These are phyloP conservation scores for Solanum appendiculatum DNA, from an alignment of 257 asterid genomes.

Conservation along the genomic window DNA sequence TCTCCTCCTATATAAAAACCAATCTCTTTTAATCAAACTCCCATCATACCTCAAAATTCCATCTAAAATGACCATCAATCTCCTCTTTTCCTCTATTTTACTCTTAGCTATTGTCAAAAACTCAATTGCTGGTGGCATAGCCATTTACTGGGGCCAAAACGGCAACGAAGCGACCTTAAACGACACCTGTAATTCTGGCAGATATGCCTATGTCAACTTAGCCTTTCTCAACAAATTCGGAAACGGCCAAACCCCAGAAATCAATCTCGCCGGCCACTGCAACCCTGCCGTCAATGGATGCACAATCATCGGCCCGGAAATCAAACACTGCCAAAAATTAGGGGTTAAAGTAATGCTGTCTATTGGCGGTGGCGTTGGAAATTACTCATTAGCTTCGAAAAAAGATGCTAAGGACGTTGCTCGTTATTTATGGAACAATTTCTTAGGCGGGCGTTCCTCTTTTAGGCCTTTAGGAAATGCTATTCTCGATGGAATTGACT, in stretches of 20 bases:
- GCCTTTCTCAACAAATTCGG: constrained; percentile 49
- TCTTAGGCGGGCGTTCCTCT: neutral
- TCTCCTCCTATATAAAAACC: neutral
- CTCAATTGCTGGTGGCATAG: constrained; percentile 26
- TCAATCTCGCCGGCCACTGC: constrained; percentile 60
- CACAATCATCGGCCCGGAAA: constrained; percentile 6
- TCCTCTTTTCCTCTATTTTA: constrained; percentile 9
- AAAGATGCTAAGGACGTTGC: constrained; percentile 7
- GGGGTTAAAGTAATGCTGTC: constrained; percentile 15
- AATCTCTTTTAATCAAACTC: neutral
- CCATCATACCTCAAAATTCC: neutral
- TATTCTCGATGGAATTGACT: neutral
- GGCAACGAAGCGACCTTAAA: constrained; percentile 37
- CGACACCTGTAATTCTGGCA: constrained; percentile 38
- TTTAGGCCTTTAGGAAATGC: constrained; percentile 6
- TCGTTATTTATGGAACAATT: neutral
- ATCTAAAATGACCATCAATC: neutral
- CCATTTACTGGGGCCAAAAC: constrained; percentile 61
- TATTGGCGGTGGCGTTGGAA: constrained; percentile 1
- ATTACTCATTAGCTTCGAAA: neutral
- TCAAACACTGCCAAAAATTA: constrained; percentile 9
- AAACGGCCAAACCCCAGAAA: constrained; percentile 29
- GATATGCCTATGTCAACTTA: constrained; percentile 28
- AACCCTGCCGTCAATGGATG: constrained; percentile 6
- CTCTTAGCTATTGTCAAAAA: neutral